These are phyloP conservation scores for Raphanus raphanistrum DNA, from an alignment of 345 rosid species.

Conservation along the genomic window DNA sequence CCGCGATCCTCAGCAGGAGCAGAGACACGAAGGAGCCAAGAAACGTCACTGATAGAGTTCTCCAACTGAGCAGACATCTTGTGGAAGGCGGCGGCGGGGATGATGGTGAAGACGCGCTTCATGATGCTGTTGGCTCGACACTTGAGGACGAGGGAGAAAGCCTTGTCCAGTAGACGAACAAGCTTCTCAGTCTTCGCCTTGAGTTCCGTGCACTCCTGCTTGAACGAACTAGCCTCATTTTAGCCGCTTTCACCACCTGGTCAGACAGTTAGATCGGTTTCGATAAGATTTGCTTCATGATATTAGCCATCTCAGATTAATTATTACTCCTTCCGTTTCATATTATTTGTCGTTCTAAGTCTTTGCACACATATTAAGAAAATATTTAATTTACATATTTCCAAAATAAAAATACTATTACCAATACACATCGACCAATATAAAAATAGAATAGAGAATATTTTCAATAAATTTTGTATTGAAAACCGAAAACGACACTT, in stretches of 20 bases:
- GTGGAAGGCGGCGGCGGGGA: conserved; percentile 72
- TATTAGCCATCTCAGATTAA: too few species aligned
- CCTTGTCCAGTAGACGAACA: conserved; percentile 50
- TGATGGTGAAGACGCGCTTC: conserved; percentile 73
- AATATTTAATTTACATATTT: too few species aligned
- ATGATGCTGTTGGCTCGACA: conserved; percentile 64
- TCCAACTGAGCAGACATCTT: conserved; percentile 69
- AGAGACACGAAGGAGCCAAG: conserved; percentile 26
- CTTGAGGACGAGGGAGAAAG: conserved; percentile 60
- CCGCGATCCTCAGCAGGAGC: conserved; percentile 71
- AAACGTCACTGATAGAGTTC: conserved; percentile 77
- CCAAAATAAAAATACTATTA: too few species aligned
- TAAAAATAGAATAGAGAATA: too few species aligned
- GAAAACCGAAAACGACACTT: too few species aligned
- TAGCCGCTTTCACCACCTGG: too few species aligned
- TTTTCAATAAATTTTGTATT: too few species aligned
- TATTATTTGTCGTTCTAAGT: too few species aligned
- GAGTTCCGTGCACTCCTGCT: conserved; percentile 67
- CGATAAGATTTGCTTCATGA: too few species aligned
- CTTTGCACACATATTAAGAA: too few species aligned
- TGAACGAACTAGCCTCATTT: background rate
- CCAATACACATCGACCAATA: too few species aligned
- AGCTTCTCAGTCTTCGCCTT: conserved; percentile 64
- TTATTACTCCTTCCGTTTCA: too few species aligned
- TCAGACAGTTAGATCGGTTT: conserved; percentile 75